Conservation (phyloP, 495 filamentous ascomycete species). For the Penicillium canariense region DNA sequence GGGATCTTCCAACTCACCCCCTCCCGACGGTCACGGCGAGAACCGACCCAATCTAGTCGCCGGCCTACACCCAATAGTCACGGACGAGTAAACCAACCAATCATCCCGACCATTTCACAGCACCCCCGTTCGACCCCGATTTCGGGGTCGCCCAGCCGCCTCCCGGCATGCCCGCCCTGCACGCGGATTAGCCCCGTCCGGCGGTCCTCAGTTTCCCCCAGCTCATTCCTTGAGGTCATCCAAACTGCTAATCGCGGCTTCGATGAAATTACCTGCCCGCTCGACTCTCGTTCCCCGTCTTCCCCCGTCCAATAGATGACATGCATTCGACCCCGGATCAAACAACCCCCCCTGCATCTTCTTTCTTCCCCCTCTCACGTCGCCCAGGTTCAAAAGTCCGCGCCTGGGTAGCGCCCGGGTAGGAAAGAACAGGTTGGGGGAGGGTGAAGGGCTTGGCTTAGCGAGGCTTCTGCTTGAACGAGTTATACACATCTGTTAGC, state of each 20-base stretch:
- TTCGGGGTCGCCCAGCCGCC: slow-evolving; percentile 28
- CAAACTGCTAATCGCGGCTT: slow-evolving; percentile 24
- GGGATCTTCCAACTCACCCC: slow-evolving; percentile 13
- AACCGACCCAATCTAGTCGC: too few species aligned
- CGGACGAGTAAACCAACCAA: too few species aligned
- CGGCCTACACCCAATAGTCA: too few species aligned
- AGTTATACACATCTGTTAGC: too few species aligned
- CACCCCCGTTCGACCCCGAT: slow-evolving; percentile 24
- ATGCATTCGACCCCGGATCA: slow-evolving; percentile 7
- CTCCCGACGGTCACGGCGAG: neutral
- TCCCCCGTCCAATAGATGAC: slow-evolving; percentile 8
- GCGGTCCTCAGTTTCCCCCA: slow-evolving; percentile 25
- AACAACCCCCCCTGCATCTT: neutral
- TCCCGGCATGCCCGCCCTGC: slow-evolving; percentile 12
- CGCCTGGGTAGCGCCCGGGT: neutral
- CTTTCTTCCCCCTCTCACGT: neutral
- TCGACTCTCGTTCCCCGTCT: too few species aligned
- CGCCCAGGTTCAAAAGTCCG: slow-evolving; percentile 1
- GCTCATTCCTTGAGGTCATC: slow-evolving; percentile 32
- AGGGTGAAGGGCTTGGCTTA: too few species aligned
- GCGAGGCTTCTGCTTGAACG: too few species aligned
- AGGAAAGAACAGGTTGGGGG: too few species aligned
- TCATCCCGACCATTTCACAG: neutral
- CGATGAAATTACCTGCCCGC: slow-evolving; percentile 5
- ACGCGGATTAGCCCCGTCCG: slow-evolving; percentile 21